These are phyloP conservation scores for Zizania latifolia DNA, from an alignment of 176 grass and related monocot species.

Conservation along the genomic window DNA sequence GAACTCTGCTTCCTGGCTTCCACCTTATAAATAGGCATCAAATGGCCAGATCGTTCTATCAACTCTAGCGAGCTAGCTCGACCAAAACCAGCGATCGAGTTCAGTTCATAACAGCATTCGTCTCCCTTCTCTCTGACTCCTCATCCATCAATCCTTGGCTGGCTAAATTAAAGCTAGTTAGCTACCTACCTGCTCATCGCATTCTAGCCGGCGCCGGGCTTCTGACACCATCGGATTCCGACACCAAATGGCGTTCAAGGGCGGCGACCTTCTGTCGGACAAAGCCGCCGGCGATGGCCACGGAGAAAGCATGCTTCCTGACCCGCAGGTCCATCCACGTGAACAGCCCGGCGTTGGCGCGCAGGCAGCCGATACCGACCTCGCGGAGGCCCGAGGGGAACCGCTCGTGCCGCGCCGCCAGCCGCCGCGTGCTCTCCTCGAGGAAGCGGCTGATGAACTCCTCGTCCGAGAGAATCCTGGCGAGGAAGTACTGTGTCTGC, in stretches of 20 bases:
- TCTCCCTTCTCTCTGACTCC: too few species aligned
- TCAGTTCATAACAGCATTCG: too few species aligned
- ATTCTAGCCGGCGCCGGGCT: not conserved
- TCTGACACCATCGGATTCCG: not conserved
- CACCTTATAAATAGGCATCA: too few species aligned
- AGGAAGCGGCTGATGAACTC: conserved; percentile 51
- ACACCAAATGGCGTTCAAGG: not conserved
- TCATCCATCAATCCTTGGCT: too few species aligned
- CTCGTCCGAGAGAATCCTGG: conserved; percentile 57
- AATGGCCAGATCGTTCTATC: too few species aligned
- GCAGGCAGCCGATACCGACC: conserved; percentile 47
- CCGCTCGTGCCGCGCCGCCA: conserved; percentile 30
- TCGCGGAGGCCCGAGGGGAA: conserved; percentile 43
- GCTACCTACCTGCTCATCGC: not conserved
- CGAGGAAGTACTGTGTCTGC: conserved; percentile 81
- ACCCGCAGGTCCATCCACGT: conserved; percentile 82
- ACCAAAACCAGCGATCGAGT: too few species aligned
- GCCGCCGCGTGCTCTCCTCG: conserved; percentile 29
- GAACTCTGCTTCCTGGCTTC: too few species aligned
- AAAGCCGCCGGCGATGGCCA: conserved; percentile 63
- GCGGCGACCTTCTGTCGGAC: conserved; percentile 40
- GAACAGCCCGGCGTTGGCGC: conserved; percentile 71
- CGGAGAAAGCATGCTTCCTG: conserved; percentile 77
- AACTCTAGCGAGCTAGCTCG: too few species aligned
- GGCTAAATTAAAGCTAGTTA: too few species aligned